Base-by-base conservation (phyloP, 1,139 yeast species). In the Saccharomyces pastorianus region DNA sequence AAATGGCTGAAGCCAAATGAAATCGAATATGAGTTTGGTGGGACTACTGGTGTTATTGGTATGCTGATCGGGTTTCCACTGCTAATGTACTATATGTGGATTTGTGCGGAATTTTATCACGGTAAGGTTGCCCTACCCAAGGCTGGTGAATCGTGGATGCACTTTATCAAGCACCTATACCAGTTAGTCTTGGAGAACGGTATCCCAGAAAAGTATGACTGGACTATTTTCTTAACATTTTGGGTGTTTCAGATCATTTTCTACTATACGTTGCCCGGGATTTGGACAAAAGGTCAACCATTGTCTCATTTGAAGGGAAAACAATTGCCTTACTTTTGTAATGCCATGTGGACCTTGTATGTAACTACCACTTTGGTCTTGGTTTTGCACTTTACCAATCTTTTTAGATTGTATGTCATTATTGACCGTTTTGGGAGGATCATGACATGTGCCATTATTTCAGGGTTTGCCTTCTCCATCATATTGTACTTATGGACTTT, bases 11-110 rank as follows among this genome's bases (percentile, higher is more conserved):
- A 72, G 55, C 71, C 73, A 48, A 74, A 71, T 49, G 69, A 76
- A 51, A 71, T 74, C 49, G 91, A 84, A 66, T 88, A 82, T 73
- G 99, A 93, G 64, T 93, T 93, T 67, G 99, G 99, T 52, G 99
- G 98, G 0, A 87, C 96, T 25, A 69, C 77, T n/a, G 99, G 99
- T 53, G 96, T 89, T 47, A 57, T 84, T 20, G 90, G 93, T n/a
- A 91, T 93, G 97, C 83, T 93, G 84, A 68, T 81, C 50, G 96
- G 96, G 2, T 95, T 93, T 74, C 99, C 99, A 5, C 68, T 85
- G 52, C 77, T 95, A 66, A 93, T 93, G 99, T 88, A 87, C 80
- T 93, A 93, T 73, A 85, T 93, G 93, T 93, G 96, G 95, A 83
- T 91, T 56, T 81, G 91, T 66, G 93, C 95, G 57, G 79, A 82